phyloP scores from a whole-genome alignment of 2,329 filamentous ascomycete genomes.

The Fusarium sp. region DNA sequence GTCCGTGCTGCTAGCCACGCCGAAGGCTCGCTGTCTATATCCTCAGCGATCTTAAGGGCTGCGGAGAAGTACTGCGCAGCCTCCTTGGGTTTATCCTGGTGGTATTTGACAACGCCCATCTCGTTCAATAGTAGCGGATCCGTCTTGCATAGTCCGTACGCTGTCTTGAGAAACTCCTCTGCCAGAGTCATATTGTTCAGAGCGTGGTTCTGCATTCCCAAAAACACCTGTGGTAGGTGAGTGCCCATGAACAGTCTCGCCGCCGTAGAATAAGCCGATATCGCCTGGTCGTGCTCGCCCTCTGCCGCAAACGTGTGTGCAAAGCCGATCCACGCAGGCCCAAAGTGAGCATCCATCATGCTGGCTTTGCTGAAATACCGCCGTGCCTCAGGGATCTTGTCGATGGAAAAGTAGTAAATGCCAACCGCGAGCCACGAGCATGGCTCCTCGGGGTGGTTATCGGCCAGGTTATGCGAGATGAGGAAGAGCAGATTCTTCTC shows the following conservation, averaged over 20 bases:
- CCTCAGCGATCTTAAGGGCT: conserved; percentile 80
- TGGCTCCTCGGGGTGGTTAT: conserved; percentile 90
- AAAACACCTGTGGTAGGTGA: conserved; percentile 92
- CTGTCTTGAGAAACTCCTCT: conserved; percentile 92
- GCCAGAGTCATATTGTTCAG: conserved; percentile 95
- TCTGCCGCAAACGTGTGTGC: conserved; percentile 98
- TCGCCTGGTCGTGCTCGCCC: conserved; percentile 97
- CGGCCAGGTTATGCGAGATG: conserved; percentile 90
- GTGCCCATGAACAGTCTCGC: conserved; percentile 96
- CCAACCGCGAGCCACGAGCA: conserved; percentile 95
- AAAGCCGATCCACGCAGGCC: conserved; percentile 98
- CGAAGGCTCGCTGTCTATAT: conserved; percentile 83
- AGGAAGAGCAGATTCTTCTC: conserved; percentile 91
- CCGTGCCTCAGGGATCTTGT: conserved; percentile 90
- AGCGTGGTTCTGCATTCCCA: conserved; percentile 98
- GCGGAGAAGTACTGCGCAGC: conserved; percentile 82
- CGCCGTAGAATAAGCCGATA: conserved; percentile 96
- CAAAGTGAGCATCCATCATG: conserved; percentile 97
- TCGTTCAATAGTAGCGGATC: conserved; percentile 95
- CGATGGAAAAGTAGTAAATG: conserved; percentile 91
- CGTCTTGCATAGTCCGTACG: conserved; percentile 82
- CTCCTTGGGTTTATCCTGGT: conserved; percentile 81
- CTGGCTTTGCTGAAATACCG: conserved; percentile 98
- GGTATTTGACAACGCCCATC: conserved; percentile 94
- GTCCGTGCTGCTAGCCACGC: conserved; percentile 87